phyloP scores from a whole-genome alignment of 1,284 basidiomycete species.

The Fomes fomentarius region DNA sequence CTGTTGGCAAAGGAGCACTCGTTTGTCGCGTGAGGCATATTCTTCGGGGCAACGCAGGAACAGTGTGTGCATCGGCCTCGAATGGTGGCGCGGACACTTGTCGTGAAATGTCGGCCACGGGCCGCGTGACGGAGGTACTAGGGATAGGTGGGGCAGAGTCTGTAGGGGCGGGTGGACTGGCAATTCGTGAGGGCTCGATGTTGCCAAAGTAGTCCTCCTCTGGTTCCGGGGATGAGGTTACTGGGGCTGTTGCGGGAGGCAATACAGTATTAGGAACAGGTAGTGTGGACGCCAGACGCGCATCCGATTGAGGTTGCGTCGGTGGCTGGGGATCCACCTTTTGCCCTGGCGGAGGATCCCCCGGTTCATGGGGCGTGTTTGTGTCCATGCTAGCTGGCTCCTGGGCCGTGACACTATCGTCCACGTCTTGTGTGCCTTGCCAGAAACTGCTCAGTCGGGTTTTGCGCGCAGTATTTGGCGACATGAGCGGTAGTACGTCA shows the following conservation, averaged over 20 bases:
- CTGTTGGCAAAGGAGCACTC: constrained; percentile 58
- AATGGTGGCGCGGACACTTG: constrained; percentile 33
- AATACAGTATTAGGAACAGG: constrained; percentile 17
- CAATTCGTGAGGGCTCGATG: constrained; percentile 11
- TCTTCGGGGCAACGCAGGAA: constrained; percentile 52
- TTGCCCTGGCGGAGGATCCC: constrained; percentile 22
- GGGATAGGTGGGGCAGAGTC: background rate
- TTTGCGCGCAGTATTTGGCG: constrained; percentile 56
- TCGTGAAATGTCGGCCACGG: constrained; percentile 25
- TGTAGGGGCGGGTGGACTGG: background rate
- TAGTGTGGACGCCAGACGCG: background rate
- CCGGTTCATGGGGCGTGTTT: background rate
- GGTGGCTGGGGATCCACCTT: constrained; percentile 5
- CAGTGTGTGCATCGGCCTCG: constrained; percentile 31
- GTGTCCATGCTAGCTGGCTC: background rate
- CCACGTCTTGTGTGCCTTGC: constrained; percentile 62
- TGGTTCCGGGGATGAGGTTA: constrained; percentile 19
- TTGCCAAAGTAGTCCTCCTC: constrained; percentile 38
- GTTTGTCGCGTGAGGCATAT: constrained; percentile 61
- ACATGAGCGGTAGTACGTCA: constrained; percentile 29
- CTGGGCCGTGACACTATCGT: constrained; percentile 19
- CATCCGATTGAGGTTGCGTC: background rate
- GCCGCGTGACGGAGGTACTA: background rate
- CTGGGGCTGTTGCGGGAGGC: constrained; percentile 35
- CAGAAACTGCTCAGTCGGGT: constrained; percentile 68